Evolutionary conservation across 106 monocot species (phyloP).

Genomic region (Narthecium ossifragum): DNA sequence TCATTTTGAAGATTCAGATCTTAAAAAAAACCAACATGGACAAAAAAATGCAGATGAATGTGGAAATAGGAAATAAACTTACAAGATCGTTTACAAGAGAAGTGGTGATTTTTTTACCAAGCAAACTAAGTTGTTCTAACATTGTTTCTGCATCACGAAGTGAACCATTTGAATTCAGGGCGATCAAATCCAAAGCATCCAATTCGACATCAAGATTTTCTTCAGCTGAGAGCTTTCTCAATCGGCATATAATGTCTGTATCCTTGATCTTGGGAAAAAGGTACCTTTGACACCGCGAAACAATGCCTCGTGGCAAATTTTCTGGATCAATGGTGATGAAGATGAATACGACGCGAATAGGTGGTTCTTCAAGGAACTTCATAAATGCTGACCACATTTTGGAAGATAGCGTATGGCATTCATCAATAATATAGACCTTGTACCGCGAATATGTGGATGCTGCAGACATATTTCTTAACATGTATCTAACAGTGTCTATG

Average conservation of each 20-base stretch:
- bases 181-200: conserved; percentile 58
- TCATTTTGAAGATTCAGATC: too few species aligned
- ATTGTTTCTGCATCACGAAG: conserved; percentile 70
- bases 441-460: conserved; percentile 18
- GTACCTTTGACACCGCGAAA: conserved; percentile 62
- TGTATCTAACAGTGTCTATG: conserved; percentile 29
- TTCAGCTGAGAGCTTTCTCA: conserved; percentile 40
- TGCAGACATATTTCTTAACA: conserved; percentile 35
- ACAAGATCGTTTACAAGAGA: conserved; percentile 68
- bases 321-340: conserved; percentile 56
- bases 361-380: conserved; percentile 56
- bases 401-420: conserved; percentile 55
- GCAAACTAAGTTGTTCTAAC: conserved; percentile 53
- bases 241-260: conserved; percentile 36
- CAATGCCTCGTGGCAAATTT: conserved; percentile 39
- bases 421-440: conserved; percentile 54
- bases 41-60: too few species aligned
- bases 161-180: conserved; percentile 67
- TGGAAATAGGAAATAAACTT: conserved; percentile 13
- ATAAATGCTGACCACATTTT: conserved; percentile 52
- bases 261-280: conserved; percentile 70
- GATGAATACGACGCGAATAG: conserved; percentile 47
- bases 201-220: conserved; percentile 58
- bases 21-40: too few species aligned
- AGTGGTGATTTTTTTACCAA: conserved; percentile 54